phyloP scores from a whole-genome alignment of 305 asterid genomes.

The Fraxinus baroniana region DNA sequence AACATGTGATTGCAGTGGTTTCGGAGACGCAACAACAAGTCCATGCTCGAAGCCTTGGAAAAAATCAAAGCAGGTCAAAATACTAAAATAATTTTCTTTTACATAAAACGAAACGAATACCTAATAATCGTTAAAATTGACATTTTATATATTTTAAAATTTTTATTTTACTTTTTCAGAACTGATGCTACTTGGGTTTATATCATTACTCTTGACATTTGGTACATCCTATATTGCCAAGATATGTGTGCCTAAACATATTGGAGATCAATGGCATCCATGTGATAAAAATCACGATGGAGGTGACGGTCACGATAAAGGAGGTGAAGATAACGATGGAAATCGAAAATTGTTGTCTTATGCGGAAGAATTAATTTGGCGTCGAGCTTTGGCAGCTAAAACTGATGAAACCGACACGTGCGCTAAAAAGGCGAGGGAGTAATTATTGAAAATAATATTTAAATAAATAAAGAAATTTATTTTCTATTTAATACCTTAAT shows the following conservation, averaged over 20 bases:
- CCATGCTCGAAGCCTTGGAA: slow-evolving; percentile 69
- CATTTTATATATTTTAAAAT: not conserved
- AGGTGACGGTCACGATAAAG: not conserved
- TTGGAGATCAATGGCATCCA: slow-evolving; percentile 64
- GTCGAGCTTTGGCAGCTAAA: slow-evolving; percentile 44
- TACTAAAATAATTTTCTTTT: not conserved
- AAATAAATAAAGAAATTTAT: not conserved
- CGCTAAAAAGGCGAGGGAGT: slow-evolving; percentile 18
- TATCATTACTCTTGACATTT: slow-evolving; percentile 62
- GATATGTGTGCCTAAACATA: slow-evolving; percentile 47
- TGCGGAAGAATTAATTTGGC: slow-evolving; percentile 34
- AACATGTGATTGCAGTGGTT: slow-evolving; percentile 49
- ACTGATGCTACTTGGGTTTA: slow-evolving; percentile 65
- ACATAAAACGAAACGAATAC: not conserved
- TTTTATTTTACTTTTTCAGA: slow-evolving; percentile 33
- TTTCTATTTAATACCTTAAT: not conserved
- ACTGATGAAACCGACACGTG: slow-evolving; percentile 39
- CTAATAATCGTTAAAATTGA: not conserved
- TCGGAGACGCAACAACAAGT: slow-evolving; percentile 50
- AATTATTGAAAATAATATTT: not conserved
- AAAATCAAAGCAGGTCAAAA: slow-evolving; percentile 64
- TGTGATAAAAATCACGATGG: slow-evolving; percentile 24
- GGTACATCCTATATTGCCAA: slow-evolving; percentile 45
- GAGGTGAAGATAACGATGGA: slow-evolving; percentile 18
- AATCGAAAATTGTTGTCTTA: slow-evolving; percentile 36